phyloP scores from a whole-genome alignment of 805 yeast genomes.

The Kazachstania bromeliacearum region DNA sequence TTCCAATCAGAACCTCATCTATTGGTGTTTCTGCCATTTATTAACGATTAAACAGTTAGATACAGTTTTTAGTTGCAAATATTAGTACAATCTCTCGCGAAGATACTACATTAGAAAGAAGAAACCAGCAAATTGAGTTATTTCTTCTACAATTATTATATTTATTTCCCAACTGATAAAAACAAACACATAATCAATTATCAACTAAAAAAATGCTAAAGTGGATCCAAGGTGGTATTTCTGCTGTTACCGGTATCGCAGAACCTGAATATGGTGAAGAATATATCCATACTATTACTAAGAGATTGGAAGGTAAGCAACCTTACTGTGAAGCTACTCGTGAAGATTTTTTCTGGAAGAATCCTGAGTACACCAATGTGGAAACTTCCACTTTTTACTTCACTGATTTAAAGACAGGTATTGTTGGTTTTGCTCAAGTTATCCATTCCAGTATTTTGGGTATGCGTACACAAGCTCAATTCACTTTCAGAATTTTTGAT shows the following conservation, averaged over 20 bases:
- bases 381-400: conserved; percentile 94
- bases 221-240: conserved; percentile 77
- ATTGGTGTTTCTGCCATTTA: no score
- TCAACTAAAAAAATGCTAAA: conserved; percentile 45
- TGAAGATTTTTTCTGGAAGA: conserved; percentile 68
- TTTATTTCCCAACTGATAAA: no score
- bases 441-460: conserved; percentile 91
- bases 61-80: no score
- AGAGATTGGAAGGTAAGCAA: conserved; percentile 44
- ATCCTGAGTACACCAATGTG: conserved; percentile 77
- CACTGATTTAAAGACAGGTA: conserved; percentile 48
- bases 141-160: no score
- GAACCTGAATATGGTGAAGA: conserved; percentile 95
- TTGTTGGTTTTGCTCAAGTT: conserved; percentile 84
- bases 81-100: no score
- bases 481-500: conserved; percentile 72
- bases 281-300: conserved; percentile 78
- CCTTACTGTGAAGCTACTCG: conserved; percentile 49
- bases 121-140: no score
- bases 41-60: no score
- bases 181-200: neutral
- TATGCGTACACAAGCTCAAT: conserved; percentile 82
- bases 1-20: no score
- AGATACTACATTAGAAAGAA: no score
- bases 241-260: conserved; percentile 95